Conservation (phyloP, 257 asterid genomes). For the Solanum peruvianum region DNA sequence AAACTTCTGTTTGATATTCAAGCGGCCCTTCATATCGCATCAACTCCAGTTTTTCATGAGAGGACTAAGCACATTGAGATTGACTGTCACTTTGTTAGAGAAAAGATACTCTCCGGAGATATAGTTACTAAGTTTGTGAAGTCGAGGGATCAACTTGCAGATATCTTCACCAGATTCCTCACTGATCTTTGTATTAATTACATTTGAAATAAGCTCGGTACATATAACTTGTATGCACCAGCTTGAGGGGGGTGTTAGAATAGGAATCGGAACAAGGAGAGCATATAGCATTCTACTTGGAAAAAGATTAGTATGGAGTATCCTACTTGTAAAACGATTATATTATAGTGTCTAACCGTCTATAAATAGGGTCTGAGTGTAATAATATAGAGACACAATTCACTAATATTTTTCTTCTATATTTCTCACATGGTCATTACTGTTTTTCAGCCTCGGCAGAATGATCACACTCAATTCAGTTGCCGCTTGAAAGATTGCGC, state of each 20-base stretch:
- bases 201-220: not conserved
- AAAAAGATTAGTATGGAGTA: too few relatives aligned
- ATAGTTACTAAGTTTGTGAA: not conserved
- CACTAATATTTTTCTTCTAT: not conserved
- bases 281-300: not conserved
- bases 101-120: not conserved
- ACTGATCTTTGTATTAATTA: too few relatives aligned
- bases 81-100: not conserved
- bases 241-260: not conserved
- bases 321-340: not conserved
- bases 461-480: constrained; percentile 15
- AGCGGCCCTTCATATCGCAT: not conserved
- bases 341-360: not conserved
- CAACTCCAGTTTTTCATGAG: not conserved
- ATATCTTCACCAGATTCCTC: not conserved
- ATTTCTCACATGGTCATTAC: not conserved
- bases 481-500: constrained; percentile 34
- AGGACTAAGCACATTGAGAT: not conserved
- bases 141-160: not conserved
- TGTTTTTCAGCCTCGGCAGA: constrained; percentile 36
- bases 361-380: not conserved
- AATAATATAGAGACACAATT: not conserved
- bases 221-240: not conserved
- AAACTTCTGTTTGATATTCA: not conserved
- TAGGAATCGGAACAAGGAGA: not conserved